These are phyloP conservation scores for Cystobasidiaceae sp. DNA, from an alignment of 1,284 basidiomycete species.

Conservation along the genomic window DNA sequence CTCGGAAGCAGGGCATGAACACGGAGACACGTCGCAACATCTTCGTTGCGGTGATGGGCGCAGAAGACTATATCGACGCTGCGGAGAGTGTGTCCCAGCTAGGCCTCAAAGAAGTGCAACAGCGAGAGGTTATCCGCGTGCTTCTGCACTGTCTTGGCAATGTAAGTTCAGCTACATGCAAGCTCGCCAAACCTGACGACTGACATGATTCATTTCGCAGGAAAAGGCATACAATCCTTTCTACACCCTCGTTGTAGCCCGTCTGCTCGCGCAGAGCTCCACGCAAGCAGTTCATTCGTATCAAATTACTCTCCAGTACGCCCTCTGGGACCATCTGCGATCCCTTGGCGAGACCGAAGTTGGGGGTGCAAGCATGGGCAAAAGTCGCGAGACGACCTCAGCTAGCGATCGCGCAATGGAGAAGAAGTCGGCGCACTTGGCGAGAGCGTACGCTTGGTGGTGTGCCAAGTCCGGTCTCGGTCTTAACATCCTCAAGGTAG, in stretches of 20 bases:
- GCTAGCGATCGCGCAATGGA: constrained; percentile 43
- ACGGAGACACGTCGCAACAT: constrained; percentile 86
- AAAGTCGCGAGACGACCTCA: constrained; percentile 54
- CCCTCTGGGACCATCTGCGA: constrained; percentile 93
- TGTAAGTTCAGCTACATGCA: constrained; percentile 55
- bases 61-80: constrained; percentile 90
- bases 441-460: constrained; percentile 77
- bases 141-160: constrained; percentile 88
- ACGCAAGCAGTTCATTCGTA: constrained; percentile 55
- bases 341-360: constrained; percentile 79
- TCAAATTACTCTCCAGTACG: constrained; percentile 90
- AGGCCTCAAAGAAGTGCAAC: constrained; percentile 80
- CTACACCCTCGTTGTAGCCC: constrained; percentile 79
- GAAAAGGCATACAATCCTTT: constrained; percentile 93
- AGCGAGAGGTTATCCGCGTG: constrained; percentile 88
- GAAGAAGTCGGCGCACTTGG: constrained; percentile 61
- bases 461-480: constrained; percentile 66
- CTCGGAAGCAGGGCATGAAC: constrained; percentile 95
- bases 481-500: constrained; percentile 75
- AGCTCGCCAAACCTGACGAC: not conserved
- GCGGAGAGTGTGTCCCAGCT: constrained; percentile 78
- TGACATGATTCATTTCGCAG: constrained; percentile 49
- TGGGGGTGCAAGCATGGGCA: constrained; percentile 72
- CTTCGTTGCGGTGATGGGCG: constrained; percentile 89
- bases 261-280: constrained; percentile 47